phyloP scores from a whole-genome alignment of 768 basidiomycete genomes.

The Dentipellis sp. region DNA sequence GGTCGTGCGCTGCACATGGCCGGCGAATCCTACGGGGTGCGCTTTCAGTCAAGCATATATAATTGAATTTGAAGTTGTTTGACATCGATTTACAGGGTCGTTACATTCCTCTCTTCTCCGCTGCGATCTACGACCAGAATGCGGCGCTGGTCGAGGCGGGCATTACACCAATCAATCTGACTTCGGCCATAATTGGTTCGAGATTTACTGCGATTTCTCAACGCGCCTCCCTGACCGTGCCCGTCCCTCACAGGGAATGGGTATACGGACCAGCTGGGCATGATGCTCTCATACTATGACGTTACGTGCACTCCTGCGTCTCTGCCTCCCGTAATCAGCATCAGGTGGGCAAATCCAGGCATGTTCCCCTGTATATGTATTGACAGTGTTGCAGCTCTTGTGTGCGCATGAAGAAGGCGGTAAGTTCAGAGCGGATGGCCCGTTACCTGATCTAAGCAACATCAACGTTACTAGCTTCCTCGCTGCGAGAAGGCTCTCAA shows the following conservation, averaged over 20 bases:
- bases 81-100: slow-evolving; percentile 30
- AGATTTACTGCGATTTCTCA: background rate
- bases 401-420: background rate
- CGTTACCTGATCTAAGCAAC: background rate
- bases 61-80: background rate
- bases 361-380: background rate
- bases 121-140: slow-evolving; percentile 27
- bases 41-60: slow-evolving; percentile 5
- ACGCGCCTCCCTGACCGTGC: background rate
- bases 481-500: slow-evolving; percentile 33
- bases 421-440: background rate
- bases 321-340: slow-evolving; percentile 20
- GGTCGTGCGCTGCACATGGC: slow-evolving; percentile 39
- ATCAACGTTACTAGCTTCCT: slow-evolving; percentile 30
- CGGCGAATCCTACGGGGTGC: slow-evolving; percentile 43
- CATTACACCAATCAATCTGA: background rate
- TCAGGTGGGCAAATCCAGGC: slow-evolving; percentile 24
- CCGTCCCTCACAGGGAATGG: slow-evolving; percentile 29
- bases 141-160: background rate
- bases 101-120: slow-evolving; percentile 42
- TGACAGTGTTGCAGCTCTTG: slow-evolving; percentile 8
- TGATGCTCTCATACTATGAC: slow-evolving; percentile 37
- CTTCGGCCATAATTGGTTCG: slow-evolving; percentile 2
- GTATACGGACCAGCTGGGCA: slow-evolving; percentile 28
- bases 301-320: slow-evolving; percentile 46